These are phyloP conservation scores for Aspergillus neotritici DNA, from an alignment of 2,329 filamentous ascomycete genomes.

Conservation along the genomic window DNA sequence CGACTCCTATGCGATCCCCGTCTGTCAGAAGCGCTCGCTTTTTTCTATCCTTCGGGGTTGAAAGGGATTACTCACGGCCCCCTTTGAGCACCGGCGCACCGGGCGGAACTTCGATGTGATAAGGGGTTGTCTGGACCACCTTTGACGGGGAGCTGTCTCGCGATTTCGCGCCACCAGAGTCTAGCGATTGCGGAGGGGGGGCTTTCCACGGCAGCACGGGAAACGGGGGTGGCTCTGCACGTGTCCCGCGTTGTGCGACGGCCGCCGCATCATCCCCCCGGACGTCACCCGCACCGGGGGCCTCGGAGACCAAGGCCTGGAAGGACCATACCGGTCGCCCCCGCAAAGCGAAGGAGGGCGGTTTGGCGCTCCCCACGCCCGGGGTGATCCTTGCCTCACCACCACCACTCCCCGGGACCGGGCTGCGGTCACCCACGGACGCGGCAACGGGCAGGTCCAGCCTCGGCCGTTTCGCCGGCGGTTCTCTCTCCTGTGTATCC, in stretches of 20 bases:
- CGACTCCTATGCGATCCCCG: conserved; percentile 42
- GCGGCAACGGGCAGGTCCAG: conserved; percentile 27
- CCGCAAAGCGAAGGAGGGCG: conserved; percentile 28
- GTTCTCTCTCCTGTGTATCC: conserved; percentile 32
- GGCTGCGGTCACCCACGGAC: conserved; percentile 17
- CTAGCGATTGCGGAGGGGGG: conserved; percentile 14
- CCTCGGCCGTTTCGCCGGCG: conserved; percentile 32
- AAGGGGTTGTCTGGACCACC: conserved; percentile 37
- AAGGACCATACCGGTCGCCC: conserved; percentile 39
- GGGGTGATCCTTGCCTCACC: conserved; percentile 28
- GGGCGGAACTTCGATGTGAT: conserved; percentile 32
- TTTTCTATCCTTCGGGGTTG: too few relatives aligned
- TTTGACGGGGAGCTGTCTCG: conserved; percentile 23
- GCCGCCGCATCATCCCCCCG: conserved; percentile 18
- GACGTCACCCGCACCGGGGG: conserved; percentile 20
- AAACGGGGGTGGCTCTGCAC: conserved; percentile 32
- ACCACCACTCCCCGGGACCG: conserved; percentile 17
- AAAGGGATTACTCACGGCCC: conserved; percentile 31
- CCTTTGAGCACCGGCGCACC: conserved; percentile 32
- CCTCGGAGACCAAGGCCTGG: conserved; percentile 32
- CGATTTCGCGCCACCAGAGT: conserved; percentile 10
- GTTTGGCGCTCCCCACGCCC: conserved; percentile 20
- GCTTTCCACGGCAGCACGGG: conserved; percentile 35
- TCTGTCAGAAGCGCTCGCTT: conserved; percentile 7
- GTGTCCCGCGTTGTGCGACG: conserved; percentile 19